Conservation (phyloP, 257 asterid genomes). For the Handroanthus guayacan region DNA sequence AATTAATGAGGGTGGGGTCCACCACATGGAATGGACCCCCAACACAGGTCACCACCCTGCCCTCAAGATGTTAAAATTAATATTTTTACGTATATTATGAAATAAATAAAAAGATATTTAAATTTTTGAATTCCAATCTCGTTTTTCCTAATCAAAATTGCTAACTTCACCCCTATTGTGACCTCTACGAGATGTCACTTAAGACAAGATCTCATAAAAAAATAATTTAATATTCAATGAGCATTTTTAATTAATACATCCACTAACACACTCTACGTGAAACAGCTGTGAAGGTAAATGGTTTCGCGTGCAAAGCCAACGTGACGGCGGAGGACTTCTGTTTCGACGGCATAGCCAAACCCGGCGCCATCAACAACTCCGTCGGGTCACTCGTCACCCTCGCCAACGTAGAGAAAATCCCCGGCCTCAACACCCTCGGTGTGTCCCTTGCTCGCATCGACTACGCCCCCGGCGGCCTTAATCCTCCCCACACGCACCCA, state of each 20-base stretch:
- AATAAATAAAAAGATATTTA: too few species aligned
- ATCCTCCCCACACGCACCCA: constrained; percentile 79
- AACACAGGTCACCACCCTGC: too few species aligned
- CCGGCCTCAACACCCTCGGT: constrained; percentile 82
- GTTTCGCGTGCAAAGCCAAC: constrained; percentile 58
- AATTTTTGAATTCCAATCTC: too few species aligned
- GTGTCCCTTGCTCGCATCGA: constrained; percentile 69
- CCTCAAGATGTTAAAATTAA: too few species aligned
- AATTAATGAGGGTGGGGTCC: too few species aligned
- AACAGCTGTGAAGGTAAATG: constrained; percentile 61
- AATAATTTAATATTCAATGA: not conserved
- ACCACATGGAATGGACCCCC: too few species aligned
- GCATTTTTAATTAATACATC: too few species aligned
- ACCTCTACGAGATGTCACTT: too few species aligned
- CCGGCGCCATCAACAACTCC: constrained; percentile 60
- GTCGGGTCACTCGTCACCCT: constrained; percentile 58
- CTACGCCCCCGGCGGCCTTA: constrained; percentile 75
- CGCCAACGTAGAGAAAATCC: constrained; percentile 64
- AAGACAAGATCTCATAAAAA: not conserved
- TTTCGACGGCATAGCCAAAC: constrained; percentile 46
- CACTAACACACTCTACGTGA: not conserved
- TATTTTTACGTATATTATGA: too few species aligned
- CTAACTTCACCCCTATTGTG: too few species aligned
- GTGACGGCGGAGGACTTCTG: constrained; percentile 66
- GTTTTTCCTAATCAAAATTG: too few species aligned